Evolutionary conservation across 441 rosid species (phyloP).

Genomic region (Erodium chrysanthum): DNA sequence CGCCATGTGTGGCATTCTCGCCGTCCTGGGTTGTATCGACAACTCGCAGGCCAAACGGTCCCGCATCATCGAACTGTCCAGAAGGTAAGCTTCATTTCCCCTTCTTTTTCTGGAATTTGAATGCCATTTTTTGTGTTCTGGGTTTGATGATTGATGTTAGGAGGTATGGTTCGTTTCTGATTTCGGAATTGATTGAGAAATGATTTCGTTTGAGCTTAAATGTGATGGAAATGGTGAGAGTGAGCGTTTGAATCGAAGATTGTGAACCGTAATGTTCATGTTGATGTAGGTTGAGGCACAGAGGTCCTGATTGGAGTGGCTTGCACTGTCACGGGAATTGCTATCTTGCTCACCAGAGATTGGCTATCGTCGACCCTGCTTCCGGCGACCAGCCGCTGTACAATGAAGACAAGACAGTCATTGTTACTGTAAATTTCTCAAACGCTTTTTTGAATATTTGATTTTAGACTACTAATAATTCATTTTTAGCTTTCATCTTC

Average conservation of each 20-base stretch:
- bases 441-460: neutral
- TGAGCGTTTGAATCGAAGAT: neutral
- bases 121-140: neutral
- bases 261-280: neutral
- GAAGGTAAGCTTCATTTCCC: constrained; percentile 35
- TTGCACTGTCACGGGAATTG: constrained; percentile 61
- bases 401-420: constrained; percentile 76
- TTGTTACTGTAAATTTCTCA: constrained; percentile 59
- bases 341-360: constrained; percentile 87
- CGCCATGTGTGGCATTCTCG: constrained; percentile 94
- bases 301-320: constrained; percentile 99
- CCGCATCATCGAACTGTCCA: constrained; percentile 83
- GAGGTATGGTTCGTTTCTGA: neutral
- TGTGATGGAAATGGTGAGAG: neutral
- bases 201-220: neutral
- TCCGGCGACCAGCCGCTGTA: constrained; percentile 98
- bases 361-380: constrained; percentile 87
- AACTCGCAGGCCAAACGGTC: constrained; percentile 84
- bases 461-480: neutral
- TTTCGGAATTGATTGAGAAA: neutral
- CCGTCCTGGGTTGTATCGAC: constrained; percentile 76
- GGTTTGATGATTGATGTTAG: neutral
- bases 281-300: constrained; percentile 55
- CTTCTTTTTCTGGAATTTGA: neutral
- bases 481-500: neutral